Percentiles rank a stretch among this genome's conserved stretches.
Conservation (phyloP, 768 basidiomycete genomes). For the Kwoniella europaea region DNA sequence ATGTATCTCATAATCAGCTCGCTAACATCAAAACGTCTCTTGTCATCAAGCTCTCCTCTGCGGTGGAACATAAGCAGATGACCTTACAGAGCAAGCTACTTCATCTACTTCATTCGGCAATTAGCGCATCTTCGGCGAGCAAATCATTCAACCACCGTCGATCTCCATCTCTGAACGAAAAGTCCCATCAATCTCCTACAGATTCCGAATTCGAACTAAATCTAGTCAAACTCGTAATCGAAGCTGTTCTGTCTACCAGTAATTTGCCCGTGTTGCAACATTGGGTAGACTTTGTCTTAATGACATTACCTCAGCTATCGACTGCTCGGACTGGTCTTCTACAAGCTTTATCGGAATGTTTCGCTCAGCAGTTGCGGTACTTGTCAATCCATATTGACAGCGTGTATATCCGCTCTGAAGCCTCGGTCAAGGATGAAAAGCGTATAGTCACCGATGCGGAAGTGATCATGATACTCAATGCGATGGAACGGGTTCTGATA, state of each 20-base stretch:
- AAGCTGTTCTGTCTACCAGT: constrained; percentile 71
- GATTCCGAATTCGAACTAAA: constrained; percentile 59
- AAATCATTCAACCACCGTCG: constrained; percentile 29
- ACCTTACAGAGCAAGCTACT: constrained; percentile 93
- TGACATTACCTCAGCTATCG: constrained; percentile 84
- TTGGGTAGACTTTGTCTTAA: constrained; percentile 94
- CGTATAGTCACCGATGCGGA: constrained; percentile 37
- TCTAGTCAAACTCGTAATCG: constrained; percentile 74
- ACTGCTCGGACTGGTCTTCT: constrained; percentile 68
- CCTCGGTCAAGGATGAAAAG: constrained; percentile 42
- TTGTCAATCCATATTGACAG: constrained; percentile 60
- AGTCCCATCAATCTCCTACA: not conserved
- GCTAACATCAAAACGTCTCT: constrained; percentile 73
- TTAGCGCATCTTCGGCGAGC: constrained; percentile 57
- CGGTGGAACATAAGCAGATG: constrained; percentile 70
- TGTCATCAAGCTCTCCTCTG: constrained; percentile 74
- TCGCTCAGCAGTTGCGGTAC: constrained; percentile 71
- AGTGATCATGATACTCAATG: constrained; percentile 79
- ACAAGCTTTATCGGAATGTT: constrained; percentile 75
- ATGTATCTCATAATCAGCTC: constrained; percentile 68
- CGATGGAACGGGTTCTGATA: constrained; percentile 78
- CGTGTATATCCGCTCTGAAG: constrained; percentile 52
- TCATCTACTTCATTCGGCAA: constrained; percentile 83
- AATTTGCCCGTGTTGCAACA: constrained; percentile 87
- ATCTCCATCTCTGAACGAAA: constrained; percentile 24